Base-by-base conservation (phyloP, 2,329 filamentous ascomycete genomes). In the Fusarium liriodendri region DNA sequence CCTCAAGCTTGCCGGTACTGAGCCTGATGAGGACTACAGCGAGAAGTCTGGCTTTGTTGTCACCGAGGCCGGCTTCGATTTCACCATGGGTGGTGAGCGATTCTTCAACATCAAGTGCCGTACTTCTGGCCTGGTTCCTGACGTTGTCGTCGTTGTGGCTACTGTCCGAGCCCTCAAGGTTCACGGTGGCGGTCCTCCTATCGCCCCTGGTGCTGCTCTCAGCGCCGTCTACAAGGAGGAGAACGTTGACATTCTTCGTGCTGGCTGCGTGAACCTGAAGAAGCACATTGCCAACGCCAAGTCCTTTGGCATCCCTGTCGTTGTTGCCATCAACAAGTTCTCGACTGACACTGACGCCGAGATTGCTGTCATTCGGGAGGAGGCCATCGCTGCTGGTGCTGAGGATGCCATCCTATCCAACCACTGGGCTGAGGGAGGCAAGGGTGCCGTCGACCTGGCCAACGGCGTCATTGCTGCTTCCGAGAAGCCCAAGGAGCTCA, bases 31-130 rank as follows among this genome's bases (percentile, higher is more conserved):
- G 86, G 90, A 97, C 78, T 90, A 95, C 79, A 87, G 91, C 60
- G 87, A 92, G 77, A 96, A 97, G 87, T 90, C 94, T 33, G 97
- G 97, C 11, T 98, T 97, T 79, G 96, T 98, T 25, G 92, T 99
- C 40, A 99, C 97, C 2, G 97, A 99, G 84, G 96, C 97, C 62
- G 97, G 97, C 11, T 99, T 99, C 83, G 97, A 99, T 84, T 99
- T 99, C 86, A 98, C 97, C 79, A 99, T 99, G 97, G 97, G 97
- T 74, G 97, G 97, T 73, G 97, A 99, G 89, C 93, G 97, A 62
- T 99, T 99, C 89, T 98, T 99, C 91, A 98, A 99, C 87, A 98
- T 99, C 88, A 99, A 99, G 89, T 98, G 97, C 86, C 93, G 97
- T 70, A 94, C 95, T 11, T 98, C 96, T 7, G 96, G 96, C 27